These are phyloP conservation scores for Acacia crassicarpa DNA, from an alignment of 306 rosid genomes.

Conservation along the genomic window DNA sequence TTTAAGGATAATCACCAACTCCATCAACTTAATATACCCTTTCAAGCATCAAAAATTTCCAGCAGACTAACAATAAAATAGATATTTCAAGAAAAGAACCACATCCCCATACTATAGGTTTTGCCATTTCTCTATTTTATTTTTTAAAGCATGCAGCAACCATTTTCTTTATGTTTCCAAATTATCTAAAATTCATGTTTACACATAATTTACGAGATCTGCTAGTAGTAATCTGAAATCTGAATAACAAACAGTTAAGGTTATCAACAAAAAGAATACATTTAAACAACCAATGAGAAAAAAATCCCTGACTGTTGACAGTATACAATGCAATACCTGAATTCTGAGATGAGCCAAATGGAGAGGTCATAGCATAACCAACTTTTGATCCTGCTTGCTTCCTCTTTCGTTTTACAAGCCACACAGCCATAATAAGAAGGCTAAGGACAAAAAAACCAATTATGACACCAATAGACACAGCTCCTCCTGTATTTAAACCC, in stretches of 20 bases:
- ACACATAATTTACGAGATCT: not conserved
- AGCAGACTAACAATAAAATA: not conserved
- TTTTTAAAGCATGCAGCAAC: slow-evolving; percentile 6
- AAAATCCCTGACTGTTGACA: slow-evolving; percentile 14
- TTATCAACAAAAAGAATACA: slow-evolving; percentile 21
- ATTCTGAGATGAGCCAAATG: slow-evolving; percentile 85
- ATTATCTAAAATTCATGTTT: slow-evolving; percentile 11
- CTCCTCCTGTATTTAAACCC: slow-evolving; percentile 53
- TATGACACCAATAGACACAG: slow-evolving; percentile 67
- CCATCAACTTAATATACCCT: not conserved
- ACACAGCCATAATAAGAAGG: slow-evolving; percentile 64
- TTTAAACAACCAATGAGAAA: slow-evolving; percentile 12
- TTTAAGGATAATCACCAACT: not conserved
- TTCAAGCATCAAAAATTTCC: not conserved
- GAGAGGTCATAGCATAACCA: slow-evolving; percentile 66
- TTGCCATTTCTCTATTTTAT: not conserved
- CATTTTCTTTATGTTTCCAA: slow-evolving; percentile 13
- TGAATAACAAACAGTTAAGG: not conserved
- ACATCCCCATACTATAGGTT: not conserved
- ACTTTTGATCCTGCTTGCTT: slow-evolving; percentile 42
- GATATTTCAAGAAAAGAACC: slow-evolving; percentile 16
- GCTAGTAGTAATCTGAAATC: not conserved
- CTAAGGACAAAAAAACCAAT: slow-evolving; percentile 71
- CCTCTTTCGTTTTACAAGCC: slow-evolving; percentile 70
- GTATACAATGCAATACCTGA: slow-evolving; percentile 64